Conservation (phyloP, 2,329 filamentous ascomycete genomes). For the Clarireedia sp. region DNA sequence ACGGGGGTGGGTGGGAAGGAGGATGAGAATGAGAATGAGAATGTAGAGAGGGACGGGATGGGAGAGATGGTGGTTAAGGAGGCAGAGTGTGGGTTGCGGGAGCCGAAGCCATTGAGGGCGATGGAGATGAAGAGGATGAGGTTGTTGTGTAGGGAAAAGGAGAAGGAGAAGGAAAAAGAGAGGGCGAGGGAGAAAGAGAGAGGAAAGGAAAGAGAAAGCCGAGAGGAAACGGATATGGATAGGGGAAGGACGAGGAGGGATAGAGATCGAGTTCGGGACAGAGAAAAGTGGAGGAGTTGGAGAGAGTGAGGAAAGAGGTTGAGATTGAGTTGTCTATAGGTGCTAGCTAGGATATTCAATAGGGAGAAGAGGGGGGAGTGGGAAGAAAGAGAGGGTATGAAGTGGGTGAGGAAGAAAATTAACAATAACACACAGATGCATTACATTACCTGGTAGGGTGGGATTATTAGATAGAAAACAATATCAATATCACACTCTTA, state of each 20-base stretch:
- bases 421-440: too few relatives aligned
- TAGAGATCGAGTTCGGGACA: neutral
- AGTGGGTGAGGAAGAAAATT: too few relatives aligned
- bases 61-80: slow-evolving; percentile 17
- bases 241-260: neutral
- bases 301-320: too few relatives aligned
- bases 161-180: slow-evolving; percentile 8
- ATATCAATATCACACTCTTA: too few relatives aligned
- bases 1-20: too few relatives aligned
- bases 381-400: too few relatives aligned
- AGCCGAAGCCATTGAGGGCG: slow-evolving; percentile 25
- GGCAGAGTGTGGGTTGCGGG: slow-evolving; percentile 23
- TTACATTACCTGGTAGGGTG: too few relatives aligned
- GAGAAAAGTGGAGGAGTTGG: too few relatives aligned
- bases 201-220: neutral
- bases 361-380: neutral
- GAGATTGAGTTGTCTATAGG: neutral
- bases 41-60: neutral
- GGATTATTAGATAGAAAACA: too few relatives aligned
- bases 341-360: neutral
- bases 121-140: slow-evolving; percentile 27
- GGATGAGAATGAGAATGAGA: neutral
- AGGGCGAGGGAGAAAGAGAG: slow-evolving; percentile 13
- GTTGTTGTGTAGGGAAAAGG: slow-evolving; percentile 23
- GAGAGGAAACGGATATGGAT: neutral